Conservation (phyloP, 2,329 filamentous ascomycete genomes). For the Botrytis sinoallii region DNA sequence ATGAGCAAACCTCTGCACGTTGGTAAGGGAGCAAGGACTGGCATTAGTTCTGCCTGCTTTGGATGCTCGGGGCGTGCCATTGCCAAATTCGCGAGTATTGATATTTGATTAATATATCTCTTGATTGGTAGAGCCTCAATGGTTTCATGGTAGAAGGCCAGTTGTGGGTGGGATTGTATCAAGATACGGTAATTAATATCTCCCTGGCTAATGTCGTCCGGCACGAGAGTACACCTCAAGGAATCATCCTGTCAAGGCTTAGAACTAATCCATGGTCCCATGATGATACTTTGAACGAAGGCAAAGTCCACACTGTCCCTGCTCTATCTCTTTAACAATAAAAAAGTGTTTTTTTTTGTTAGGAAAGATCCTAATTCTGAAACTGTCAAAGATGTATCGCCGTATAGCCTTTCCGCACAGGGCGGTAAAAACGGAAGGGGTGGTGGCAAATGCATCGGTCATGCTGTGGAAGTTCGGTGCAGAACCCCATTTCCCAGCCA, state of each 20-base stretch:
- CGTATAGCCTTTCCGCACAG: not conserved
- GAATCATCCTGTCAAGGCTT: not conserved
- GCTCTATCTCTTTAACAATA: not conserved
- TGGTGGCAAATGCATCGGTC: not conserved
- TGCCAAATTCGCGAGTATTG: not conserved
- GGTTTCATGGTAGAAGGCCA: not conserved
- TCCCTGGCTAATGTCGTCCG: not conserved
- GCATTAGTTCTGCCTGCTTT: not conserved
- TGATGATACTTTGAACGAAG: not conserved
- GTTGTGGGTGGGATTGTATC: not conserved
- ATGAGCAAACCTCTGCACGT: not conserved
- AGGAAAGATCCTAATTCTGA: not conserved
- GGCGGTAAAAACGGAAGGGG: not conserved
- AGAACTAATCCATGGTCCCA: not conserved
- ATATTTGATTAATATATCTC: not conserved
- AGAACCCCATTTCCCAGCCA: not conserved
- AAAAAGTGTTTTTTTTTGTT: not conserved
- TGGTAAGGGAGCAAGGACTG: no score
- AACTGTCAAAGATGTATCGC: not conserved
- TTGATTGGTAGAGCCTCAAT: not conserved
- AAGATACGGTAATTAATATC: not conserved
- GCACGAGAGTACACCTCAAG: not conserved
- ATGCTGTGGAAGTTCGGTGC: not conserved
- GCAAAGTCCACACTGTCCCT: not conserved
- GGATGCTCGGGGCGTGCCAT: not conserved